phyloP scores from a whole-genome alignment of 169 alveolate genomes.

The Plasmodium sp. region DNA sequence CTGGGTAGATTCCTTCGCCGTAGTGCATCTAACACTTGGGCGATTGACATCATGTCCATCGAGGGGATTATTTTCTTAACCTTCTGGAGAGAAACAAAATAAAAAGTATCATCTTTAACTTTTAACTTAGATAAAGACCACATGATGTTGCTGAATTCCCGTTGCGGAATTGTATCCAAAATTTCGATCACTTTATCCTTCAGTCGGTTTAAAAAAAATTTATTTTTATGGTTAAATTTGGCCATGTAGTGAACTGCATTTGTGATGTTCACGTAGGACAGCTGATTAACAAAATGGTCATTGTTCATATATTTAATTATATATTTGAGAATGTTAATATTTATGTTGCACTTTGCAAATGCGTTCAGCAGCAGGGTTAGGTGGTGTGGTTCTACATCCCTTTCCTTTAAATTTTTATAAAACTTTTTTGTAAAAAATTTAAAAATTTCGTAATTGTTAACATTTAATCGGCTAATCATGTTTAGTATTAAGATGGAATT shows the following conservation, averaged over 20 bases:
- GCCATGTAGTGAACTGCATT: constrained; percentile 76
- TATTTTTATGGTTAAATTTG: constrained; percentile 65
- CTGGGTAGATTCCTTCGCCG: constrained; percentile 17
- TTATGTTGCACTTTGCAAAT: constrained; percentile 74
- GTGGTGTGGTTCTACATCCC: constrained; percentile 75
- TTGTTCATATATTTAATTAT: constrained; percentile 71
- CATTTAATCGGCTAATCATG: constrained; percentile 61
- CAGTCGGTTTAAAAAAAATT: constrained; percentile 30
- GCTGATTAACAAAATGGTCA: constrained; percentile 44
- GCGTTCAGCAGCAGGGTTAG: constrained; percentile 62
- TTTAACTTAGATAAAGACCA: constrained; percentile 72
- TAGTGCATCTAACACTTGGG: constrained; percentile 75
- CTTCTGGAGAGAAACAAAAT: constrained; percentile 16
- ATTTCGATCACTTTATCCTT: constrained; percentile 54
- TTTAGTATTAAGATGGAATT: constrained; percentile 63
- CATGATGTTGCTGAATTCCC: constrained; percentile 73
- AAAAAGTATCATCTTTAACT: constrained; percentile 35
- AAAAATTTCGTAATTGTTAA: constrained; percentile 62
- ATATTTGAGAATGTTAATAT: constrained; percentile 70
- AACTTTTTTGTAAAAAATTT: constrained; percentile 68
- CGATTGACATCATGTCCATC: constrained; percentile 73
- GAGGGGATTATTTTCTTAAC: constrained; percentile 29
- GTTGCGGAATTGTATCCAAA: constrained; percentile 65
- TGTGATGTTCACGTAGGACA: constrained; percentile 72
- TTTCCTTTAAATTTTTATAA: constrained; percentile 72